Conservation (phyloP, 2,329 filamentous ascomycete species). For the Leptographium procerum region DNA sequence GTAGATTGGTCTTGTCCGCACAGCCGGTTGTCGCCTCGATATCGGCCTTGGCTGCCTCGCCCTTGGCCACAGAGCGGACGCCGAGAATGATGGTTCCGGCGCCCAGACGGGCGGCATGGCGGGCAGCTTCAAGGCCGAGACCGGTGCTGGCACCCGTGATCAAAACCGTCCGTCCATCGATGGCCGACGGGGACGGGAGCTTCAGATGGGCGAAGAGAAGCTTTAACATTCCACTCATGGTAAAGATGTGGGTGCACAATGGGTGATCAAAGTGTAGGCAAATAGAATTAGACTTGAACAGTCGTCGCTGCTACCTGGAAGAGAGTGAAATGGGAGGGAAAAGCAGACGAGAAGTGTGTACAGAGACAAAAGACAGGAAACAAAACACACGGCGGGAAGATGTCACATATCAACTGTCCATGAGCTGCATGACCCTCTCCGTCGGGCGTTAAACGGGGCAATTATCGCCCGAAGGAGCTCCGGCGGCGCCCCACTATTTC, state of each 20-base stretch:
- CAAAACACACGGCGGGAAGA: too few relatives aligned
- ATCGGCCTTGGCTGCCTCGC: slow-evolving; percentile 23
- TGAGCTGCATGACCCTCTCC: too few relatives aligned
- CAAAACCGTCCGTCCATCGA: slow-evolving; percentile 14
- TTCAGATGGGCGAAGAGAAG: slow-evolving; percentile 6
- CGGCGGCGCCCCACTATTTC: too few relatives aligned
- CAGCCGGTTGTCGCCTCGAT: slow-evolving; percentile 18
- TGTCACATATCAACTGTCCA: too few relatives aligned
- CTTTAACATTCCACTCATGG: slow-evolving; percentile 4
- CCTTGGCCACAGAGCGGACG: slow-evolving; percentile 19
- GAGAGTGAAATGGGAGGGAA: too few relatives aligned
- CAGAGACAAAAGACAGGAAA: too few relatives aligned
- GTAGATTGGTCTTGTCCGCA: background rate
- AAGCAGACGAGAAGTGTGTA: too few relatives aligned
- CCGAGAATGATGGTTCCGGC: slow-evolving; percentile 22
- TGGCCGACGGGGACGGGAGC: background rate
- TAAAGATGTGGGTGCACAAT: too few relatives aligned
- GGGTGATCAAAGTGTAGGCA: too few relatives aligned
- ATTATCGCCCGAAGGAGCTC: too few relatives aligned
- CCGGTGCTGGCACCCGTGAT: slow-evolving; percentile 25
- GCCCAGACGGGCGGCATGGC: slow-evolving; percentile 19
- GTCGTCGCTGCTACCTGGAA: too few relatives aligned
- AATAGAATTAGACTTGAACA: background rate
- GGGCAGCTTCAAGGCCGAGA: slow-evolving; percentile 22
- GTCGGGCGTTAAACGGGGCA: too few relatives aligned